Evolutionary conservation across 768 basidiomycete species (phyloP).

Genomic region (Hirschioporus abietinus): DNA sequence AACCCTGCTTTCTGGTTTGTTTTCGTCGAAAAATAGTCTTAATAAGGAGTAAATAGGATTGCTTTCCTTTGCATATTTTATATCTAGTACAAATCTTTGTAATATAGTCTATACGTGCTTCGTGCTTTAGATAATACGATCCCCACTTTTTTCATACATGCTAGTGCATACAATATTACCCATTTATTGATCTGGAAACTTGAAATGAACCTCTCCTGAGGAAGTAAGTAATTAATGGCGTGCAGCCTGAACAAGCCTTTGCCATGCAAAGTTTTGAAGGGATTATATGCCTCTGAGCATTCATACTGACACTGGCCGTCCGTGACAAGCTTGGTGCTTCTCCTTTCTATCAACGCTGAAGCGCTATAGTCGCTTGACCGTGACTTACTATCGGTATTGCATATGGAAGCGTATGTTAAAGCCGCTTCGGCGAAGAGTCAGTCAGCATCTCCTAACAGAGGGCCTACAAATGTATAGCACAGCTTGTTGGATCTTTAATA

Average conservation of each 20-base stretch:
- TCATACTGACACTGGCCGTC: too few species aligned
- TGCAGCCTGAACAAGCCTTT: too few species aligned
- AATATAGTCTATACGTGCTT: not conserved
- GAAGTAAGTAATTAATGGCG: too few species aligned
- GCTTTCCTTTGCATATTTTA: not conserved
- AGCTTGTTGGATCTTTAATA: not conserved
- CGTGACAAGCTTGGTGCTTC: too few species aligned
- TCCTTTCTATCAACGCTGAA: too few species aligned
- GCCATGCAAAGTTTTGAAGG: too few species aligned
- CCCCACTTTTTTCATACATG: not conserved
- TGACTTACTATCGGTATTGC: too few species aligned
- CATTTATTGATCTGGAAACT: not conserved
- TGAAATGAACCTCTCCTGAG: not conserved
- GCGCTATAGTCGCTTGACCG: too few species aligned
- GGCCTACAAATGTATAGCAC: not conserved
- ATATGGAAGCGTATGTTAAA: too few species aligned
- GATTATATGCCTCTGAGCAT: too few species aligned
- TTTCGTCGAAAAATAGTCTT: not conserved
- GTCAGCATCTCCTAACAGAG: too few species aligned
- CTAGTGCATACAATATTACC: not conserved
- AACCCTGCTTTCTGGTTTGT: not conserved
- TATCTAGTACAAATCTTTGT: not conserved
- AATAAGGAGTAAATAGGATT: not conserved
- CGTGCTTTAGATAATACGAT: not conserved
- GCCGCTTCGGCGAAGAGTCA: too few species aligned